phyloP scores from a whole-genome alignment of 495 filamentous ascomycete species.

The Achaetomiella virescens region DNA sequence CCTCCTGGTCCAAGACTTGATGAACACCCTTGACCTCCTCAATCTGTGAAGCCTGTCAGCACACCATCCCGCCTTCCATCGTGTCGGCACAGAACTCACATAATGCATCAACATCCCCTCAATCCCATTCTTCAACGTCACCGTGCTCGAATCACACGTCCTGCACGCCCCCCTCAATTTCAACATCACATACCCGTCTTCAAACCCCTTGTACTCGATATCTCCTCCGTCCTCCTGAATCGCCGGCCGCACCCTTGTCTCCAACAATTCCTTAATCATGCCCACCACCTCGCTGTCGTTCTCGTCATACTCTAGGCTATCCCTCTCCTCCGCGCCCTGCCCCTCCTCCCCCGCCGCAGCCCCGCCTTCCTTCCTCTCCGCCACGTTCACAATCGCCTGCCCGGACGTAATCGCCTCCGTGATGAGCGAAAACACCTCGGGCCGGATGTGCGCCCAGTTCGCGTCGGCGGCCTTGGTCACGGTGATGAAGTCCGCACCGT shows the following conservation, averaged over 20 bases:
- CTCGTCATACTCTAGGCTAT: slow-evolving; percentile 72
- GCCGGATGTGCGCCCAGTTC: slow-evolving; percentile 91
- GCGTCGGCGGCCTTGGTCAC: slow-evolving; percentile 83
- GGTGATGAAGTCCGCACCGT: slow-evolving; percentile 91
- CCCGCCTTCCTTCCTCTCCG: slow-evolving; percentile 49
- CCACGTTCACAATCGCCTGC: slow-evolving; percentile 69
- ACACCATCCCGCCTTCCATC: neutral
- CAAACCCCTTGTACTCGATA: slow-evolving; percentile 88
- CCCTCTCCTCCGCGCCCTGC: slow-evolving; percentile 43
- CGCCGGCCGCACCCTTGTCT: slow-evolving; percentile 87
- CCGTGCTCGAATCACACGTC: slow-evolving; percentile 92
- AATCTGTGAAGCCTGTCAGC: slow-evolving; percentile 51
- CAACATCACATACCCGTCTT: slow-evolving; percentile 74
- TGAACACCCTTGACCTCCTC: slow-evolving; percentile 92
- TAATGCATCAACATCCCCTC: slow-evolving; percentile 90
- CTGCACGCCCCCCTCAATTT: slow-evolving; percentile 90
- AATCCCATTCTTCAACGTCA: slow-evolving; percentile 93
- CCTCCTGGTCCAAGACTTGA: slow-evolving; percentile 86
- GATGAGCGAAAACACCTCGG: slow-evolving; percentile 91
- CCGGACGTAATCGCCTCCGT: slow-evolving; percentile 82
- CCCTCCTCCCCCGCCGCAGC: slow-evolving; percentile 20
- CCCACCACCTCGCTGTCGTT: slow-evolving; percentile 87
- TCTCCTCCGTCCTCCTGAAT: slow-evolving; percentile 98
- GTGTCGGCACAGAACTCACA: slow-evolving; percentile 30
- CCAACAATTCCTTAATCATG: slow-evolving; percentile 98